phyloP scores from a whole-genome alignment of 805 yeast genomes.

The Yarrowia porcina region DNA sequence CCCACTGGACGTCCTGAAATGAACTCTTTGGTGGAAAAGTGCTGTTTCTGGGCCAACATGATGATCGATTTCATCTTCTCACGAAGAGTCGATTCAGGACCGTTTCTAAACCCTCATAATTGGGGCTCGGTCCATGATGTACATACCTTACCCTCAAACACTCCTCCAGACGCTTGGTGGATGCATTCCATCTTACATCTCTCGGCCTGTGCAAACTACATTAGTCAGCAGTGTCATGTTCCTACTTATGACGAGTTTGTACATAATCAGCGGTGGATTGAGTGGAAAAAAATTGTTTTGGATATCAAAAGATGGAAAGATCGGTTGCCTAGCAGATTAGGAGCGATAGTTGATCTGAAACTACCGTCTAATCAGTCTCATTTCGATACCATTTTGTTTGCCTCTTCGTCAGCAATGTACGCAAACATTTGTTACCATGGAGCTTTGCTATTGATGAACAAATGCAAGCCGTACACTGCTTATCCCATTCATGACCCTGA shows the following conservation, averaged over 20 bases:
- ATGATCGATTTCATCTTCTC: slow-evolving; percentile 19
- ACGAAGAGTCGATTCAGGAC: slow-evolving; percentile 6
- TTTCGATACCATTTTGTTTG: slow-evolving; percentile 5
- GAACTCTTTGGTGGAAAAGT: slow-evolving; percentile 3
- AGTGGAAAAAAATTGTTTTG: slow-evolving; percentile 9
- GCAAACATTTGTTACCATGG: slow-evolving; percentile 20
- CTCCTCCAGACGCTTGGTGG: slow-evolving; percentile 21
- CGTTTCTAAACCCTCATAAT: slow-evolving; percentile 9
- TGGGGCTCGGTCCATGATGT: slow-evolving; percentile 9
- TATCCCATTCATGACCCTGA: slow-evolving; percentile 16
- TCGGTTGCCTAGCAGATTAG: background rate
- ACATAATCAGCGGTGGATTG: slow-evolving; percentile 16
- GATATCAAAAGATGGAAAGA: slow-evolving; percentile 16
- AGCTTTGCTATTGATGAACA: background rate
- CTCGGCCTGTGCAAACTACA: background rate
- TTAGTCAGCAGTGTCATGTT: slow-evolving; percentile 9
- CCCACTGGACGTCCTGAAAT: background rate
- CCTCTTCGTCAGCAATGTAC: slow-evolving; percentile 6
- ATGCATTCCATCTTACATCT: slow-evolving; percentile 13
- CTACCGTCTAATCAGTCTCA: background rate
- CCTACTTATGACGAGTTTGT: slow-evolving; percentile 21
- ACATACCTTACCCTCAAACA: background rate
- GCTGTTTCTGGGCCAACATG: slow-evolving; percentile 24
- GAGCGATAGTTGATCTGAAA: background rate
- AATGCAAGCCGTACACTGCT: slow-evolving; percentile 14